Conservation (phyloP, 768 basidiomycete species). For the Termitomyces sp. region DNA sequence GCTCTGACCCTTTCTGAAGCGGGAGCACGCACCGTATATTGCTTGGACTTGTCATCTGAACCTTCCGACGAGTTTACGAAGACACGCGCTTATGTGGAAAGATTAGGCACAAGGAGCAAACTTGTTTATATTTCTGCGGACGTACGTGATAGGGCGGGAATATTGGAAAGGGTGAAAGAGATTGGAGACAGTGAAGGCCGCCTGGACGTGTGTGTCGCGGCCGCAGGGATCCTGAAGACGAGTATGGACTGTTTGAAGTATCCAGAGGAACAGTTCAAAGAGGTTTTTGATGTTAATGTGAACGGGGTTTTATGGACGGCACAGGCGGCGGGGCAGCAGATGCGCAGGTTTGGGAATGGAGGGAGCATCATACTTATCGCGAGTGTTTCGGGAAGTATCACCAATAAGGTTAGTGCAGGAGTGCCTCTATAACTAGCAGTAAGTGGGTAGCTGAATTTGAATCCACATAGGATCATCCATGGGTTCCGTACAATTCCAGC, state of each 20-base stretch:
- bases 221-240: background rate
- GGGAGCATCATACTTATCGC: constrained; percentile 49
- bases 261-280: background rate
- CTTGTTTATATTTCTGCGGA: background rate
- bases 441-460: background rate
- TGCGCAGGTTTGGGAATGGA: constrained; percentile 33
- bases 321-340: constrained; percentile 46
- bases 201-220: background rate
- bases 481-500: constrained; percentile 74
- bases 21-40: background rate
- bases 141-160: background rate
- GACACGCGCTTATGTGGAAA: background rate
- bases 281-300: constrained; percentile 42
- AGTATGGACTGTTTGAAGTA: background rate
- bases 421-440: background rate
- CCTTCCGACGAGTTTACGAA: background rate
- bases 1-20: background rate
- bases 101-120: background rate
- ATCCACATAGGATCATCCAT: constrained; percentile 47
- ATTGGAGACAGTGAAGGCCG: background rate
- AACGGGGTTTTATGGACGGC: constrained; percentile 46
- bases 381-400: constrained; percentile 57
- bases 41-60: background rate
- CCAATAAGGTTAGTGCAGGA: constrained; percentile 39
- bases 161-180: background rate